Evolutionary conservation across 1,284 basidiomycete genomes (phyloP).

Genomic region (Fistulinella cinereoalba): DNA sequence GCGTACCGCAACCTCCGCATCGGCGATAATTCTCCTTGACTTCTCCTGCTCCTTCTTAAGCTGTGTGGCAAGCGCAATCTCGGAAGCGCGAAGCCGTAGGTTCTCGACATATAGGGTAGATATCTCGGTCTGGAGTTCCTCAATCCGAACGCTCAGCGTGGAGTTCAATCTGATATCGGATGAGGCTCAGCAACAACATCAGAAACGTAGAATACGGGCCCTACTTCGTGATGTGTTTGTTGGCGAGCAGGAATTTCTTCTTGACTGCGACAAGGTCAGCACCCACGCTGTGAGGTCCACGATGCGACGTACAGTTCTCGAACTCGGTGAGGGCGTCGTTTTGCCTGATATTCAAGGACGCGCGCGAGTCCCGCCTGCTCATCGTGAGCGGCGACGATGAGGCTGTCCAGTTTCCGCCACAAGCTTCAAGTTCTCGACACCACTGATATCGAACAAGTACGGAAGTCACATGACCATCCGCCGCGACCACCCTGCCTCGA

Average conservation of each 20-base stretch:
- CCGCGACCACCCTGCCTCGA: constrained; percentile 30
- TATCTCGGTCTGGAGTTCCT: constrained; percentile 79
- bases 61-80: constrained; percentile 70
- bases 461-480: constrained; percentile 26
- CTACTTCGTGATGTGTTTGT: constrained; percentile 86
- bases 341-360: constrained; percentile 62
- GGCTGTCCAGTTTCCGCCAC: constrained; percentile 13
- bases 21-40: constrained; percentile 63
- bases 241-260: constrained; percentile 84
- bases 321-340: constrained; percentile 78
- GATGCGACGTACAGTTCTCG: constrained; percentile 65
- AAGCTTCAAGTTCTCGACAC: constrained; percentile 8
- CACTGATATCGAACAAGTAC: constrained; percentile 36
- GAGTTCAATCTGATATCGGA: constrained; percentile 66
- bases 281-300: constrained; percentile 1
- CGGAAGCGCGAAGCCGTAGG: constrained; percentile 71
- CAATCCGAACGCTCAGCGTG: constrained; percentile 74
- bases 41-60: constrained; percentile 76
- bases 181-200: constrained; percentile 10
- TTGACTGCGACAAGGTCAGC: constrained; percentile 56
- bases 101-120: constrained; percentile 77
- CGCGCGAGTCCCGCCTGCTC: constrained; percentile 78
- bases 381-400: constrained; percentile 48
- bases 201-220: constrained; percentile 16
- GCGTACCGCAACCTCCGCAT: constrained; percentile 72